Evolutionary conservation across 176 grass and related monocot species (phyloP).

Genomic region (Guadua angustifolia): DNA sequence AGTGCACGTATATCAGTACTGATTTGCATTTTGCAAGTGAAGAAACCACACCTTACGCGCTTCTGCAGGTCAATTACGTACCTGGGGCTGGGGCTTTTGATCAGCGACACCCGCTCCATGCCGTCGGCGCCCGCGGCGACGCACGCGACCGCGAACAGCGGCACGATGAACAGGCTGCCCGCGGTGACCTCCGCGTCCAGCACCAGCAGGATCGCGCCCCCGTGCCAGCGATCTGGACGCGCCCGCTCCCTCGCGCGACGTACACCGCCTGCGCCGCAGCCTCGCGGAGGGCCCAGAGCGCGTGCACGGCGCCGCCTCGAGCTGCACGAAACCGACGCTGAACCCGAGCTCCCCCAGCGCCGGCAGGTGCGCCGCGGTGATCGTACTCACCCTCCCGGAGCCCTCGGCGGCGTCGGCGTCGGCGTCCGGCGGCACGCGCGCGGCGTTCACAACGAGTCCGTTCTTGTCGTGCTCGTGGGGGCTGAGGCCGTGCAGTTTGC

Average conservation of each 20-base stretch:
- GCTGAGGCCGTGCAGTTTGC: background rate
- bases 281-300: constrained; percentile 34
- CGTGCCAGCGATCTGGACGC: constrained; percentile 19
- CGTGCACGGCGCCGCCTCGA: constrained; percentile 3
- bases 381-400: no score
- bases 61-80: background rate
- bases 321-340: constrained; percentile 18
- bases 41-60: background rate
- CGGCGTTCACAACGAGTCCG: constrained; percentile 31
- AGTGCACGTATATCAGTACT: background rate
- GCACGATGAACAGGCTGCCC: constrained; percentile 42
- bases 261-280: constrained; percentile 39
- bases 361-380: constrained; percentile 6
- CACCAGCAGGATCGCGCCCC: background rate
- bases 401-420: no score
- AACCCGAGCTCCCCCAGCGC: background rate
- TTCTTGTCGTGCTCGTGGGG: constrained; percentile 27
- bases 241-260: constrained; percentile 24
- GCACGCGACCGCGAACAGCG: constrained; percentile 19
- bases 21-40: background rate
- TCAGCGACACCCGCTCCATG: constrained; percentile 48
- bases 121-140: constrained; percentile 29
- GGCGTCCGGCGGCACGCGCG: background rate
- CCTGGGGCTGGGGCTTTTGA: constrained; percentile 35
- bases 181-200: constrained; percentile 31